Evolutionary conservation across 2,329 filamentous ascomycete species (phyloP), one percentile per base, ranked within the genome.

Genomic region (Venturia effusa): DNA sequence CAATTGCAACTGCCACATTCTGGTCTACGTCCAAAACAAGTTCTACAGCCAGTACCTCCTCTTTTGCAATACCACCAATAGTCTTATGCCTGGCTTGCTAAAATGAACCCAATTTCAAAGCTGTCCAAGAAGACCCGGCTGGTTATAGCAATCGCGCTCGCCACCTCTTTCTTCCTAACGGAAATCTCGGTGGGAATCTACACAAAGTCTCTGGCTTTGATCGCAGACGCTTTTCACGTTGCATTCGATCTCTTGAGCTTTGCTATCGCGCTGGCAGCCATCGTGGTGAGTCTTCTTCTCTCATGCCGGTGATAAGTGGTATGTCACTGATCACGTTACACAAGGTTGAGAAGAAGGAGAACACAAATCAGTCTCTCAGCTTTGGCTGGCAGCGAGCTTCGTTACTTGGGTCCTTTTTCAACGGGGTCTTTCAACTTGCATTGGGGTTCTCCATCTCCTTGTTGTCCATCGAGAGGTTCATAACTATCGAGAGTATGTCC

Each of bases 331-430:
- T 40, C 10, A 65, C 41, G 19, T 60, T 40, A 59, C 62, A 22
- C 0, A 68, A 87, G 85, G 74, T 87, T 64, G 80, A 85, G 24
- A 81, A 87, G 67, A 76, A 79, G 51, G 76, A 77, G 55, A 74
- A 81, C 5, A 82, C 82, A 0, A 86, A 87, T 0, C 78, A 82
- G 66, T 78, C 78, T 11, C 78, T 89, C 19, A 84, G 88, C 0
- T 92, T 89, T 68, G 88, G 88, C n/a, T 92, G 88, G 88, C 86
- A 89, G 64, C 81, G 89, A 39, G 87, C 88, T 19, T 82, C 84
- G n/a, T 73, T 91, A 0, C 78, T 92, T 0, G 88, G 88, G 5
- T 87, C 88, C 27, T 92, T 92, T 73, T 92, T 92, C 80, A 92
- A 92, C 69, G 88, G 88, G 17, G 85, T 87, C 1, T 89, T 92